A percentile compares a stretch with the other conserved stretches of the same genome.
phyloP scores from a whole-genome alignment of 495 filamentous ascomycete genomes.

The Chaetomium tenue region DNA sequence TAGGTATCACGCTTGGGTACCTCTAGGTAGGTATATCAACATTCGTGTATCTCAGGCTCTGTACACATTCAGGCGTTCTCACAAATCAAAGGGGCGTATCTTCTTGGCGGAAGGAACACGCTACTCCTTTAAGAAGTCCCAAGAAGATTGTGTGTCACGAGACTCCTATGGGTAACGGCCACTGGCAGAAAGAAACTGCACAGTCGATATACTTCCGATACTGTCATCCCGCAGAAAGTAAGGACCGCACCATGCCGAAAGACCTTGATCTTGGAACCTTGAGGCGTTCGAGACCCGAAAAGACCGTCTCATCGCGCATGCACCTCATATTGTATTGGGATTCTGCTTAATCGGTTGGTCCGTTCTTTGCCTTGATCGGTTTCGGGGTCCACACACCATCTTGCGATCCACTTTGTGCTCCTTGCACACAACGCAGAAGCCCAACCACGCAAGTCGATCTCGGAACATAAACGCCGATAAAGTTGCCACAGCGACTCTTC shows the following conservation, averaged over 20 bases:
- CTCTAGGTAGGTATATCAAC: too few species aligned
- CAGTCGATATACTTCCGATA: too few species aligned
- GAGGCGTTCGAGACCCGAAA: conserved; percentile 28
- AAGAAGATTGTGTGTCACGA: too few species aligned
- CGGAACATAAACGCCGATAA: background rate
- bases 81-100: too few species aligned
- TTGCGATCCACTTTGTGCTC: background rate
- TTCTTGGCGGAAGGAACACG: too few species aligned
- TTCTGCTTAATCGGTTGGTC: conserved; percentile 27
- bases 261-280: conserved; percentile 29
- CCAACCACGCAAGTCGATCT: background rate
- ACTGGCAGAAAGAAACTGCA: too few species aligned
- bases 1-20: too few species aligned
- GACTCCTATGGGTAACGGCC: too few species aligned
- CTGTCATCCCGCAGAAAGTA: background rate
- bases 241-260: background rate
- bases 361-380: conserved; percentile 25
- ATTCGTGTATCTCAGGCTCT: too few species aligned
- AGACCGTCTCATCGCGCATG: conserved; percentile 26
- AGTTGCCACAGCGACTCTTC: background rate
- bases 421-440: background rate
- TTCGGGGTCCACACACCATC: conserved; percentile 18
- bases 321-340: conserved; percentile 1
- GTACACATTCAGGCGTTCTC: too few species aligned
- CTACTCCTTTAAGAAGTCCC: too few species aligned